Percentiles rank a stretch among this genome's conserved stretches.
Evolutionary conservation across 2,329 filamentous ascomycete genomes (phyloP).

Genomic region (Hypocreales sp.): DNA sequence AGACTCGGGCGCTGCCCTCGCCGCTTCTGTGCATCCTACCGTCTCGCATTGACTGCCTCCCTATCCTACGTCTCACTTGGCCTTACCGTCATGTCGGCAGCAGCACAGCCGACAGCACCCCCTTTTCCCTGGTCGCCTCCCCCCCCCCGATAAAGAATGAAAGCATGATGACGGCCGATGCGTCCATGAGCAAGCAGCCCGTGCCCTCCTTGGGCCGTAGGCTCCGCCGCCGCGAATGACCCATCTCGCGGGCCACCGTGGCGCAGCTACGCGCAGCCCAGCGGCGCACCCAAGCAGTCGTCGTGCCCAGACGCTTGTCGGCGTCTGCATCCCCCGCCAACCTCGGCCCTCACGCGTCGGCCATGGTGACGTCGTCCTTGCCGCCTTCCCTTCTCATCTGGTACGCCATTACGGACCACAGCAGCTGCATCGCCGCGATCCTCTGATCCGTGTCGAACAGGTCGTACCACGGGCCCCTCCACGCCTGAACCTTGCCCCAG

Average conservation of each 20-base stretch:
- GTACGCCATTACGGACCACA: slow-evolving; percentile 47
- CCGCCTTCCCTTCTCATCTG: slow-evolving; percentile 31
- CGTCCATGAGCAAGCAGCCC: too few relatives aligned
- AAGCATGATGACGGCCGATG: too few relatives aligned
- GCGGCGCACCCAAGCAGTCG: neutral
- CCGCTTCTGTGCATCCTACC: too few relatives aligned
- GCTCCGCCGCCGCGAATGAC: neutral
- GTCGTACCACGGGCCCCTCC: slow-evolving; percentile 47
- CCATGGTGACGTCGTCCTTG: neutral
- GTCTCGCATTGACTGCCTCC: too few relatives aligned
- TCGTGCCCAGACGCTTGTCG: neutral
- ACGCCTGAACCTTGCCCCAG: slow-evolving; percentile 38
- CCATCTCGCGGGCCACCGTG: neutral
- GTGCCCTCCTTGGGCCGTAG: neutral
- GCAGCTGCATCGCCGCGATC: slow-evolving; percentile 36
- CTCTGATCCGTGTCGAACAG: slow-evolving; percentile 38
- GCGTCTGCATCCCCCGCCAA: neutral
- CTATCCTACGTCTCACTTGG: too few relatives aligned
- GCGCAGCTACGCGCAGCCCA: neutral
- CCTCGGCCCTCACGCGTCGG: slow-evolving; percentile 2
- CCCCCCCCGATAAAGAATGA: too few relatives aligned
- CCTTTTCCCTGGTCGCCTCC: too few relatives aligned
- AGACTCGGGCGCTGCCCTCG: too few relatives aligned
- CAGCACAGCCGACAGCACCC: too few relatives aligned
- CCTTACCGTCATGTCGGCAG: too few relatives aligned